Evolutionary conservation across 2,329 filamentous ascomycete species (phyloP).

Genomic region (Ceratocystis diversiconidia): DNA sequence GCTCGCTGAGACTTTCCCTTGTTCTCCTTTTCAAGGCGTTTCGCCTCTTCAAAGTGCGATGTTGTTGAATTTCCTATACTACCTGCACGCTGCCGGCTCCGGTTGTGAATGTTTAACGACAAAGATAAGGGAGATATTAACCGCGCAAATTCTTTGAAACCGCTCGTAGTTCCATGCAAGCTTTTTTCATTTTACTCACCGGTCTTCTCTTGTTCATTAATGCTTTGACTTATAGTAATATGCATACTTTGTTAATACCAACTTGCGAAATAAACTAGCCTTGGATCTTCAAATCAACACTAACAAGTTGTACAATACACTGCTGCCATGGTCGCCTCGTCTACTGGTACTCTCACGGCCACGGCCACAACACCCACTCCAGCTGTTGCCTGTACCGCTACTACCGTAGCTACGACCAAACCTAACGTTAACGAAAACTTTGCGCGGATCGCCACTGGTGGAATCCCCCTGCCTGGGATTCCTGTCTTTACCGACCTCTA

Average conservation of each 20-base stretch:
- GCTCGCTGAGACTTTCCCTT: background rate
- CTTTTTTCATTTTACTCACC: background rate
- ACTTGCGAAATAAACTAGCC: background rate
- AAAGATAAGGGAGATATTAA: background rate
- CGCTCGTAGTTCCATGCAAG: too few species aligned
- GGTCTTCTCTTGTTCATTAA: background rate
- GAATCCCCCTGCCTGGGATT: conserved; percentile 14
- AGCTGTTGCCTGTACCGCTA: background rate
- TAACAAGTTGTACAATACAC: background rate
- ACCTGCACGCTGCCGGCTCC: conserved; percentile 3
- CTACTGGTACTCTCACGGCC: background rate
- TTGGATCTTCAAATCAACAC: background rate
- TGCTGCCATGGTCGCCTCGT: conserved; percentile 8
- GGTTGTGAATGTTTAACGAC: background rate
- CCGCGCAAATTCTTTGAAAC: background rate
- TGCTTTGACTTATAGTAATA: background rate
- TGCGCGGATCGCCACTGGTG: conserved; percentile 11
- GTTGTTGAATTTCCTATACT: too few species aligned
- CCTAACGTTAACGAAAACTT: conserved; percentile 11
- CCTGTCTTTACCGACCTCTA: conserved; percentile 18
- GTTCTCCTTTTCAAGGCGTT: too few species aligned
- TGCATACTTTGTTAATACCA: background rate
- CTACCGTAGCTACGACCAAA: background rate
- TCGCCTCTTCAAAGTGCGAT: too few species aligned
- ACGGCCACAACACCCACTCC: background rate